Base-by-base conservation (phyloP, 257 asterid species). In the Voacanga thouarsii region DNA sequence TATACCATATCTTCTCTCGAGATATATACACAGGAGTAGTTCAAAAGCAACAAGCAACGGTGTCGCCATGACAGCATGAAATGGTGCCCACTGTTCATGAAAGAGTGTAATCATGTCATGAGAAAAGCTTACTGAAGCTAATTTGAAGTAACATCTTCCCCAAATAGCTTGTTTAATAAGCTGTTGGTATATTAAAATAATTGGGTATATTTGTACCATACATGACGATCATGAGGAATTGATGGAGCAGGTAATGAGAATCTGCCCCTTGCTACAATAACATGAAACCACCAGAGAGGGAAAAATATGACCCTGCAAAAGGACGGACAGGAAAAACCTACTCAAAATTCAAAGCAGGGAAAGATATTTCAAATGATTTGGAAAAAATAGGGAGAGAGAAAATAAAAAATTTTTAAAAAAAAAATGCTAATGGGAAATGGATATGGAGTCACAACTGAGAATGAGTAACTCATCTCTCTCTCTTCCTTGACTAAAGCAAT, bases 221-320 rank as follows among this genome's bases (percentile, higher is more conserved):
- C 99, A 81, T 87, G 84, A 61, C 97, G 99, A 79, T 93, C 93
- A 85, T 86, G 96, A 80, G 98, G 98, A 90, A 88, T 88, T 71
- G 98, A 88, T 77, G 99, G 99, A 82, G 99, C 98, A 70, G 99
- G 99, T 79, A 93, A 88, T 74, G 98, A 93, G 93, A 93, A 95
- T 87, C 99, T 89, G 78, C 98, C 97, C 87, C 98, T 88, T 72
- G 99, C 96, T 80, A 92, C 94, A 75, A 93, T 97, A 33, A 89
- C 92, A 86, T 95, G 99, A 89, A 95, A 95, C 86, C 87, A 79
- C 99, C 99, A 95, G 67, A 95, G 87, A 71, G 99, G 98, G 80
- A 88, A 78, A 82, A 90, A 95, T 80, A 90, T 75, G 79, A 83
- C 80, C 99, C 99, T 93, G 90, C 85, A 81, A 83, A 80, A 75